Base-by-base conservation (phyloP, 495 filamentous ascomycete genomes). In the Chaetomium fimeti region DNA sequence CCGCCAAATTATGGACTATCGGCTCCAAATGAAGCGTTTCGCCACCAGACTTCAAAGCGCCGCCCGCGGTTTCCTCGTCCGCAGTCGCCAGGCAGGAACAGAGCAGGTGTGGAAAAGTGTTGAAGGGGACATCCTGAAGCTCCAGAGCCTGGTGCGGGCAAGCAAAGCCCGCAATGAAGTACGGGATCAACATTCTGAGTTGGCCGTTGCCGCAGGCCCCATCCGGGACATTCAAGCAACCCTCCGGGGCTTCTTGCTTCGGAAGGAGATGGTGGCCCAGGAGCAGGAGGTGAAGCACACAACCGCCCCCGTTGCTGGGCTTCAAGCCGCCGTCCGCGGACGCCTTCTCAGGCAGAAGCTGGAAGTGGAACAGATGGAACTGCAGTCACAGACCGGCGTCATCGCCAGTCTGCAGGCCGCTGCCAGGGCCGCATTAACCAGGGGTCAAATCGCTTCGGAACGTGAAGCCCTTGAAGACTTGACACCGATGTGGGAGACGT, bases 111-210 rank as follows among this genome's bases (percentile, higher is more conserved):
- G 89, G 80, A 84, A 88, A 69, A 83, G 84, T 60, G 88, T 87
- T 55, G 88, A 93, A 69, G 71, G 75, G 16, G 84, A 93, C 54
- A 82, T 98, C 43, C 76, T 94, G 29, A 82, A 84, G 60, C 76
- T 98, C n/a, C 94, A 98, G 75, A 94, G 87, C 67, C 78, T 95
- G 32, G 84, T 93, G 61, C 83, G 94, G 69, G 95, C 87, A 4
- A 82, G 83, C 47, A 93, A 89, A 75, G 86, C 87, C 47, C 84
- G 95, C 69, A 79, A 83, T 54, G 78, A 91, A 72, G 82, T 89
- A 63, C 85, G 85, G 66, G 77, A 83, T 59, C 79, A 91, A 63
- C 88, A 82, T 70, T 84, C 81, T 68, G 80, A 83, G 64, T 77
- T 92, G 66, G 80, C 81, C 57, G 77, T 76, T 65, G 84, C 87